A percentile compares a stretch with the other conserved stretches of the same genome.
phyloP scores from a whole-genome alignment of 2,329 filamentous ascomycete species.

The Clonostachys rosea region DNA sequence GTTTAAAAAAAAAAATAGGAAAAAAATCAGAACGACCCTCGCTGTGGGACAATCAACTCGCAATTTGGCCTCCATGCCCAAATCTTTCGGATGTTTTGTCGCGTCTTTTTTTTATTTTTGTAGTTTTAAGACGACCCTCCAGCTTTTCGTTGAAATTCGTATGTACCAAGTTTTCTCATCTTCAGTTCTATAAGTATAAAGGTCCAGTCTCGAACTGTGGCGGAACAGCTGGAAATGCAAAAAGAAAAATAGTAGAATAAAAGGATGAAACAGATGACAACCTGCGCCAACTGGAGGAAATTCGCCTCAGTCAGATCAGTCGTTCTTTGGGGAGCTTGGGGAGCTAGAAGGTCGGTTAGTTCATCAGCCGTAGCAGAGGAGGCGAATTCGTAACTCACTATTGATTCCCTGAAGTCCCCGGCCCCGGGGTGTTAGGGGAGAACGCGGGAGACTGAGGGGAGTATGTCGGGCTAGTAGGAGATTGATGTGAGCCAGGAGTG shows the following conservation, averaged over 20 bases:
- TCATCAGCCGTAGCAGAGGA: neutral
- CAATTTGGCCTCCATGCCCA: too few species aligned
- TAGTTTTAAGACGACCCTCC: neutral
- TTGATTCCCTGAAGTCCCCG: slow-evolving; percentile 35
- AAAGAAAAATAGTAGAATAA: slow-evolving; percentile 8
- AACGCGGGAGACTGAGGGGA: slow-evolving; percentile 50
- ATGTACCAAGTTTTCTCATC: too few species aligned
- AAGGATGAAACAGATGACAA: slow-evolving; percentile 15
- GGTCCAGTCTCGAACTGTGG: too few species aligned
- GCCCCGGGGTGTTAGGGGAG: slow-evolving; percentile 39
- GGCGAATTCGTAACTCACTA: slow-evolving; percentile 19
- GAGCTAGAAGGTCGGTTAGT: slow-evolving; percentile 30
- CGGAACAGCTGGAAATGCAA: neutral
- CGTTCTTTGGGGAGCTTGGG: slow-evolving; percentile 34
- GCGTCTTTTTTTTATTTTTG: neutral
- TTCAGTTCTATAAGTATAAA: too few species aligned
- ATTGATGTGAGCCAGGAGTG: slow-evolving; percentile 47
- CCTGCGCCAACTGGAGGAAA: slow-evolving; percentile 22
- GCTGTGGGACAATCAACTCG: too few species aligned
- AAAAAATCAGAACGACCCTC: too few species aligned
- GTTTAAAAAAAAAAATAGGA: neutral
- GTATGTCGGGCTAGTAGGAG: slow-evolving; percentile 67
- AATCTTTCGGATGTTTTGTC: neutral
- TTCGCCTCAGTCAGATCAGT: slow-evolving; percentile 24
- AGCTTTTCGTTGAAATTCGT: neutral